Percentiles rank a stretch among this genome's conserved stretches.
Conservation (phyloP, 2,329 filamentous ascomycete genomes). For the Fusarium begoniae region DNA sequence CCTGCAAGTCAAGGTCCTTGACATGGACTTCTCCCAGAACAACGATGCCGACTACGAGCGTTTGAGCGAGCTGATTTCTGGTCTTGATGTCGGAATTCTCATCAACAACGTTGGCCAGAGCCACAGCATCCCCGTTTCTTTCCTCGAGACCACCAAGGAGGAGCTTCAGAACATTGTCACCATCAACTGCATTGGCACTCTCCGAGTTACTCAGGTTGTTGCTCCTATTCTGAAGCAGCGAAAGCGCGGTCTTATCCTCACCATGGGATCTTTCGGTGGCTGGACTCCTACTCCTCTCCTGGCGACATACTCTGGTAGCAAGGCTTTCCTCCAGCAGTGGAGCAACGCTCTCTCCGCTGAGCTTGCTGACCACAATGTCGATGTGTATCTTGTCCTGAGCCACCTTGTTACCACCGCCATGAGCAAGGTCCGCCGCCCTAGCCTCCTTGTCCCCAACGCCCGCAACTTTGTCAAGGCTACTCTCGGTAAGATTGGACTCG, state of each 20-base stretch:
- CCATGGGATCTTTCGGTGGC: slow-evolving; percentile 97
- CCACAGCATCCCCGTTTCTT: slow-evolving; percentile 91
- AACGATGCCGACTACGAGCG: slow-evolving; percentile 81
- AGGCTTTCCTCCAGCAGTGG: slow-evolving; percentile 98
- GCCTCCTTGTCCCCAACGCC: slow-evolving; percentile 80
- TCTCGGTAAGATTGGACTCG: slow-evolving; percentile 82
- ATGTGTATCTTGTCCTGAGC: slow-evolving; percentile 90
- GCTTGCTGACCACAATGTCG: slow-evolving; percentile 80
- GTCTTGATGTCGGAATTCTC: slow-evolving; percentile 84
- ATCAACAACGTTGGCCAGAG: slow-evolving; percentile 98
- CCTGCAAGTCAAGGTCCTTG: slow-evolving; percentile 78
- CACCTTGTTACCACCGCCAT: slow-evolving; percentile 96
- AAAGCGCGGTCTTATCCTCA: slow-evolving; percentile 88
- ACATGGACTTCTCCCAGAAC: slow-evolving; percentile 92
- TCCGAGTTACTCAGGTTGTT: slow-evolving; percentile 86
- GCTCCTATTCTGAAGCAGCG: slow-evolving; percentile 85
- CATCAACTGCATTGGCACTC: slow-evolving; percentile 92
- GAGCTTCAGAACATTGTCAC: slow-evolving; percentile 92
- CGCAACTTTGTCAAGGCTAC: slow-evolving; percentile 82
- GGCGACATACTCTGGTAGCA: slow-evolving; percentile 96
- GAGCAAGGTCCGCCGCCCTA: slow-evolving; percentile 90
- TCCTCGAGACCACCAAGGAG: slow-evolving; percentile 78
- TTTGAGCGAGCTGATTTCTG: slow-evolving; percentile 73
- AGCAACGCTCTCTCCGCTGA: slow-evolving; percentile 86
- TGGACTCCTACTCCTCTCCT: slow-evolving; percentile 91